Evolutionary conservation across 2,329 filamentous ascomycete genomes (phyloP), one percentile per base, ranked within the genome.

Genomic region (Furcasterigmium sp.): DNA sequence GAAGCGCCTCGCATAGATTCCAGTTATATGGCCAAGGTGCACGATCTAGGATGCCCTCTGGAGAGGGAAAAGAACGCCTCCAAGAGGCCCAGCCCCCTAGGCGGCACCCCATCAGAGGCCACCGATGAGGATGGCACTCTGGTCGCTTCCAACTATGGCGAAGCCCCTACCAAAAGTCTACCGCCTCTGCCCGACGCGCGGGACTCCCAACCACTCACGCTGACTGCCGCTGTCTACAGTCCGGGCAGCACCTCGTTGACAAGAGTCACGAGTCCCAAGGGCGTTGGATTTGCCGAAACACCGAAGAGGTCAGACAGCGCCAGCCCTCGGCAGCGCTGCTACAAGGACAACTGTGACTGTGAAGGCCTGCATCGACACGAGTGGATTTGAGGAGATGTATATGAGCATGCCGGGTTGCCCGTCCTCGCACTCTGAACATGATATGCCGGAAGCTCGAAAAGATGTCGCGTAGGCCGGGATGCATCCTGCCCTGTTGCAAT

Each of bases 171-270:
- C 62, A 62, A 60, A 15, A 59, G 51, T 3, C 54, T 69, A 4
- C 67, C 69, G 8, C 60, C 68, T 0, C 59, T 66, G 7, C 65
- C 68, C 13, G 50, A 41, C 11, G 50, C 45, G 26, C 30, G 55
- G 14, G 49, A 54, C 4, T 7, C 23, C 7, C 55, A 60, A 11
- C 53, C 64, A 23, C 58, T 62, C 18, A 72, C 65, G 2, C 62
- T 80, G 3, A 77, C 68, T 45, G 71, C 78, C 3, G 64, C 68
- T 2, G 73, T 80, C 5, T 81, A 81, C 55, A 68, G 62, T 43
- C 71, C 73, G 0, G 56, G 63, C 18, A 68, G 60, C 41, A 53
- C 49, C 8, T 59, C 56, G 9, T 64, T 58, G 44, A 48, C 53
- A n/a, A 69, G 62, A 49, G 53, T 70, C 11, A 60, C 66, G 5